These are phyloP conservation scores for Aspergillus oerlinghausenensis DNA, from an alignment of 2,329 filamentous ascomycete species.

Conservation along the genomic window DNA sequence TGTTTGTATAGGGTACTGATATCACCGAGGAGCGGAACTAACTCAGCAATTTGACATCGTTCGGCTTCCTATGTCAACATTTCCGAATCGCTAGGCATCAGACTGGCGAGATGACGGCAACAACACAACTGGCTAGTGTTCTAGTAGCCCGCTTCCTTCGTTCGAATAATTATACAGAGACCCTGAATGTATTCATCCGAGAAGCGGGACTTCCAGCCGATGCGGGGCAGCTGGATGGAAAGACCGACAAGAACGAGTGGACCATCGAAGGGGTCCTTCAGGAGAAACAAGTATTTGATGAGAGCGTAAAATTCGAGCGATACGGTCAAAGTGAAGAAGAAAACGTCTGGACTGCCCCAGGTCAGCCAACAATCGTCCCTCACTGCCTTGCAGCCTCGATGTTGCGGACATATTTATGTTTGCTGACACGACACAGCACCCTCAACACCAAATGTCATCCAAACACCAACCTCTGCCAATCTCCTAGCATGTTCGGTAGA, in stretches of 20 bases:
- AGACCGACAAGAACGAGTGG: slow-evolving; percentile 37
- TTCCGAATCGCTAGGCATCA: slow-evolving; percentile 5
- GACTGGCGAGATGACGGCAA: background rate
- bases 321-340: slow-evolving; percentile 42
- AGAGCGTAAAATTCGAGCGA: slow-evolving; percentile 53
- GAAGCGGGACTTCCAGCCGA: slow-evolving; percentile 53
- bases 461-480: slow-evolving; percentile 48
- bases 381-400: background rate
- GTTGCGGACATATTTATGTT: background rate
- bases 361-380: slow-evolving; percentile 27
- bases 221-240: slow-evolving; percentile 37
- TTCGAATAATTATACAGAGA: slow-evolving; percentile 45
- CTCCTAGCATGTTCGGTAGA: slow-evolving; percentile 49
- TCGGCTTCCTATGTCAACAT: background rate
- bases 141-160: slow-evolving; percentile 43
- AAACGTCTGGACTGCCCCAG: slow-evolving; percentile 45
- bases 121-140: slow-evolving; percentile 22
- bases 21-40: background rate
- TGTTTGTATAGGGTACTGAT: background rate
- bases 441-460: slow-evolving; percentile 38
- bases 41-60: background rate
- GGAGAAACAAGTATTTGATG: slow-evolving; percentile 57
- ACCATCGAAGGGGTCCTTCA: slow-evolving; percentile 58
- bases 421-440: slow-evolving; percentile 37
- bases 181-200: slow-evolving; percentile 53